Conservation (phyloP, 305 asterid genomes). For the Withania somnifera region DNA sequence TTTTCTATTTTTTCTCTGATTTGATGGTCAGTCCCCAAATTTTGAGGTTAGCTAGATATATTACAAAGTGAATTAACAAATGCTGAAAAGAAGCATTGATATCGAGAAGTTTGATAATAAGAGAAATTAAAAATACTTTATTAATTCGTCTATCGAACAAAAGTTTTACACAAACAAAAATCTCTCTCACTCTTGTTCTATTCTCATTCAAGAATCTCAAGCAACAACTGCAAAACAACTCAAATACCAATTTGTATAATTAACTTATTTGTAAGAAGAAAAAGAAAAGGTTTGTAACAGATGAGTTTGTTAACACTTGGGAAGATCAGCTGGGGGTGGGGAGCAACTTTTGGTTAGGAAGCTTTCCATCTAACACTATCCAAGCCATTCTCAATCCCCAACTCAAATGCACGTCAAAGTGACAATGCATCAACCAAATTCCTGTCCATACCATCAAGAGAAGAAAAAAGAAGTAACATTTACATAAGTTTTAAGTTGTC, state of each 20-base stretch:
- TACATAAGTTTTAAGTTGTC: no score
- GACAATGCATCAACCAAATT: constrained; percentile 59
- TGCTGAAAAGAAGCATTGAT: not conserved
- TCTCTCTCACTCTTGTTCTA: not conserved
- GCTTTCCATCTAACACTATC: constrained; percentile 48
- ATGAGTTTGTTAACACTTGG: constrained; percentile 27
- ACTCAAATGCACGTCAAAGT: constrained; percentile 49
- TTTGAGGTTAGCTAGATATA: not conserved
- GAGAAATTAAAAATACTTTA: not conserved
- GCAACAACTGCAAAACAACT: not conserved
- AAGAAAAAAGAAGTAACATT: not conserved
- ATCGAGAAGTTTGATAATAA: not conserved
- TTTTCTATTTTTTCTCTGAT: not conserved
- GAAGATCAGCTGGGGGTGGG: constrained; percentile 57
- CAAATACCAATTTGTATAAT: not conserved
- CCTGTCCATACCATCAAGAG: constrained; percentile 11
- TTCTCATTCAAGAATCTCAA: not conserved
- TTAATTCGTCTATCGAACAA: not conserved
- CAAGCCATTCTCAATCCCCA: constrained; percentile 65
- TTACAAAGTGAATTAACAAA: not conserved
- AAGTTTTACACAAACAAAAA: not conserved
- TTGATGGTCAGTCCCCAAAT: not conserved
- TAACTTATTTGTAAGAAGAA: not conserved
- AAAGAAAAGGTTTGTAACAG: no score
- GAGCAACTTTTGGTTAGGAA: constrained; percentile 42